These are phyloP conservation scores for Botryotinia globosa DNA, from an alignment of 2,329 filamentous ascomycete genomes.

Conservation along the genomic window DNA sequence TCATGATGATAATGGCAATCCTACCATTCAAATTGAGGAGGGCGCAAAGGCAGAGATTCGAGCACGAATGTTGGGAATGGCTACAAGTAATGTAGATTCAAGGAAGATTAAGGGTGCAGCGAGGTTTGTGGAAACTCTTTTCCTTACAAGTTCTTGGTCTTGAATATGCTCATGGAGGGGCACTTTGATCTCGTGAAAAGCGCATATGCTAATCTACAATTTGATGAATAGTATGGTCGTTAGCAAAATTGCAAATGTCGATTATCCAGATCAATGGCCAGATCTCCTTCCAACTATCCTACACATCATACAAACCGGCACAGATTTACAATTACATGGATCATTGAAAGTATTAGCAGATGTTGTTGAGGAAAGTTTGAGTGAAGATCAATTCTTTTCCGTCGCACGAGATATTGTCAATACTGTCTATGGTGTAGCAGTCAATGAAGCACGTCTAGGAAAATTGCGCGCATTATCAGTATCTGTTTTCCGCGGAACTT, in stretches of 20 bases:
- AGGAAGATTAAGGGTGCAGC: conserved; percentile 86
- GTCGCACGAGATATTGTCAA: conserved; percentile 84
- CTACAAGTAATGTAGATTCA: conserved; percentile 67
- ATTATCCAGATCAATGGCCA: conserved; percentile 97
- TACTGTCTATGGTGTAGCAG: conserved; percentile 77
- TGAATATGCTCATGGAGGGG: neutral
- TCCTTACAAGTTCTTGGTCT: neutral
- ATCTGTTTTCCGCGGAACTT: conserved; percentile 85
- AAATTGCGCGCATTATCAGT: conserved; percentile 81
- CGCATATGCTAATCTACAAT: conserved; percentile 18
- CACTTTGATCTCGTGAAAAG: neutral
- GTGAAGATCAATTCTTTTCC: conserved; percentile 90
- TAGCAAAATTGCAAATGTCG: conserved; percentile 88
- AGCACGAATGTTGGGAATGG: conserved; percentile 71
- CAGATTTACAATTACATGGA: conserved; percentile 80
- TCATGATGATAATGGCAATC: conserved; percentile 59
- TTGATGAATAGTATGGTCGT: conserved; percentile 59
- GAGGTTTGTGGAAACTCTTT: conserved; percentile 55
- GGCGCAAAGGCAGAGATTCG: conserved; percentile 71
- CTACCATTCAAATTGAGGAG: conserved; percentile 64
- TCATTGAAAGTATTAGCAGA: conserved; percentile 84
- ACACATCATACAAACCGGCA: conserved; percentile 70
- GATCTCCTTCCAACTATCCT: conserved; percentile 78
- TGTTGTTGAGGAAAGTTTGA: conserved; percentile 89
- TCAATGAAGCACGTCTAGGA: conserved; percentile 70